Percentiles rank a stretch among this genome's conserved stretches.
Evolutionary conservation across 2,329 filamentous ascomycete species (phyloP).

Genomic region (Alternaria gansuensis): DNA sequence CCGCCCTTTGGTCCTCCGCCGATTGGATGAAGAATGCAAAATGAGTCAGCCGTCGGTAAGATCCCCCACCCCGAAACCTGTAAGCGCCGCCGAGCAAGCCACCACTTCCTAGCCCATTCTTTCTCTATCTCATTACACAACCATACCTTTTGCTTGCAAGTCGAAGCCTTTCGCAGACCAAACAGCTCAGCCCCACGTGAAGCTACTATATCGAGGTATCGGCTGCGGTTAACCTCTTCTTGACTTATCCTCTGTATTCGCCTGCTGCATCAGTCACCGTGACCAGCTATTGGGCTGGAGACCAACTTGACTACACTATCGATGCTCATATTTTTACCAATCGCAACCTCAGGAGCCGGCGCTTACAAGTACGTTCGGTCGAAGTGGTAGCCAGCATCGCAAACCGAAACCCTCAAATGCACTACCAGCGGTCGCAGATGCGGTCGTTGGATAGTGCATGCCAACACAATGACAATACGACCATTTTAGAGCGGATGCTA

Average conservation of each 20-base stretch:
- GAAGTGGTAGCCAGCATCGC: slow-evolving; percentile 10
- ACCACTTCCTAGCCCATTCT: slow-evolving; percentile 14
- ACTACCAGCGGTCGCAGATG: slow-evolving; percentile 19
- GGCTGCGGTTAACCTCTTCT: slow-evolving; percentile 5
- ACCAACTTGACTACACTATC: background rate
- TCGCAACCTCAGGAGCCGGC: background rate
- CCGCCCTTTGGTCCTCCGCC: slow-evolving; percentile 2
- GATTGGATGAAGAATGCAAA: slow-evolving; percentile 9
- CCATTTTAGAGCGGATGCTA: background rate
- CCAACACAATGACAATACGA: background rate
- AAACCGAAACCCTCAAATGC: slow-evolving; percentile 28
- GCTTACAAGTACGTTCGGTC: slow-evolving; percentile 15
- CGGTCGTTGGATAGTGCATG: slow-evolving; percentile 13
- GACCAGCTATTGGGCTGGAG: background rate
- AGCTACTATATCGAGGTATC: slow-evolving; percentile 12
- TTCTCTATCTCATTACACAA: slow-evolving; percentile 26
- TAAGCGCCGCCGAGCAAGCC: slow-evolving; percentile 32
- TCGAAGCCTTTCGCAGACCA: background rate
- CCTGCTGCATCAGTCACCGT: slow-evolving; percentile 13
- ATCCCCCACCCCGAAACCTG: slow-evolving; percentile 9
- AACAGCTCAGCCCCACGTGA: slow-evolving; percentile 12
- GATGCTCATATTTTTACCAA: background rate
- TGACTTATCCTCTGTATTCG: slow-evolving; percentile 1
- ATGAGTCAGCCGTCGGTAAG: slow-evolving; percentile 16
- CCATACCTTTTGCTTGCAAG: slow-evolving; percentile 10